Conservation (phyloP, 371 early-diverging fungal species). For the Mucor piriformis region DNA sequence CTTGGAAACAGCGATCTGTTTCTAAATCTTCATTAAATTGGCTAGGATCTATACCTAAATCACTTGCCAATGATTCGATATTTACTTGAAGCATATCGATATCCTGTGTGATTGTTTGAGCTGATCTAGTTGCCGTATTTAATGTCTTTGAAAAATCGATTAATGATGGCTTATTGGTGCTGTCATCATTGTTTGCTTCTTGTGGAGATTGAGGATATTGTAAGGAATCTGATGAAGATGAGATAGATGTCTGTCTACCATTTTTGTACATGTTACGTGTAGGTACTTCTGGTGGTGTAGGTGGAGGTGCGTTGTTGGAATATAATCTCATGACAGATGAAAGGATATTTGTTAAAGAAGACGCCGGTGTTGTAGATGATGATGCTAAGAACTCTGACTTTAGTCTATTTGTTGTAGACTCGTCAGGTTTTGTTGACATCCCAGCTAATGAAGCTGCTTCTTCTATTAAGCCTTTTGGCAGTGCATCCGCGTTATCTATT, state of each 20-base stretch:
- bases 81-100: constrained; percentile 40
- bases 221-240: background rate
- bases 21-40: constrained; percentile 24
- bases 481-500: constrained; percentile 14
- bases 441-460: constrained; percentile 41
- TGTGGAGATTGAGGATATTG: constrained; percentile 2
- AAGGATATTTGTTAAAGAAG: constrained; percentile 20
- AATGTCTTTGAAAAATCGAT: constrained; percentile 30
- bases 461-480: constrained; percentile 39
- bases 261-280: background rate
- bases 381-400: background rate
- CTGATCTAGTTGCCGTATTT: constrained; percentile 32
- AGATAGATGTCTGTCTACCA: background rate
- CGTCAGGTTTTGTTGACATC: constrained; percentile 15
- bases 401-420: background rate
- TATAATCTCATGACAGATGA: constrained; percentile 24
- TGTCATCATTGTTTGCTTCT: background rate
- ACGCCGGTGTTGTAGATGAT: constrained; percentile 8
- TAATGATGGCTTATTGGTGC: background rate
- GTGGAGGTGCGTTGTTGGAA: constrained; percentile 2
- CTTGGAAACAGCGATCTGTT: constrained; percentile 19
- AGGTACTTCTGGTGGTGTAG: background rate
- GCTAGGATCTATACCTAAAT: constrained; percentile 35
- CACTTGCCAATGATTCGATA: constrained; percentile 38
- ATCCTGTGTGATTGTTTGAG: constrained; percentile 37